A percentile compares a stretch with the other conserved stretches of the same genome.
These are phyloP conservation scores for Sparassis latifolia DNA, from an alignment of 1,284 basidiomycete genomes.

Conservation along the genomic window DNA sequence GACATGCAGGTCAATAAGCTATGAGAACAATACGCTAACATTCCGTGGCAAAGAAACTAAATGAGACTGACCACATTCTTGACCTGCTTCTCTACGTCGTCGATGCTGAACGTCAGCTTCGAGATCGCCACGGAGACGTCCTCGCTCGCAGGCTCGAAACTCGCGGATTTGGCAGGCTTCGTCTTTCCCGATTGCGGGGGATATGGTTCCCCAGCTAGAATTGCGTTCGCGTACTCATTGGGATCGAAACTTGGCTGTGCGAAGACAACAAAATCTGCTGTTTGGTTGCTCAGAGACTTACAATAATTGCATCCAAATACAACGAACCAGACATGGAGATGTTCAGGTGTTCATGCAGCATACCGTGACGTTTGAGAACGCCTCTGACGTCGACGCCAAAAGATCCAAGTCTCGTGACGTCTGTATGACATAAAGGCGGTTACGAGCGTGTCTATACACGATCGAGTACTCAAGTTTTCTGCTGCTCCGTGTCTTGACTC, in stretches of 20 bases:
- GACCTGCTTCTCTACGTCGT: slow-evolving; percentile 85
- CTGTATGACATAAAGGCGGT: neutral
- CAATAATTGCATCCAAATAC: neutral
- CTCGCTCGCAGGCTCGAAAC: slow-evolving; percentile 63
- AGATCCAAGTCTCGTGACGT: neutral
- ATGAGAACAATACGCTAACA: neutral
- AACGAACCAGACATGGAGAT: slow-evolving; percentile 19
- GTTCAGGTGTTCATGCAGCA: neutral
- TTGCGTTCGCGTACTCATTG: slow-evolving; percentile 83
- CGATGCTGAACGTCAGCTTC: slow-evolving; percentile 77
- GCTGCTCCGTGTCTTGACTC: too few species aligned
- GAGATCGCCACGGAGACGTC: slow-evolving; percentile 84
- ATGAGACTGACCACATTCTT: slow-evolving; percentile 62
- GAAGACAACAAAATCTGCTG: slow-evolving; percentile 63
- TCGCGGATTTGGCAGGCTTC: slow-evolving; percentile 28
- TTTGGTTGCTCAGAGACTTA: slow-evolving; percentile 6
- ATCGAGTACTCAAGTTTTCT: too few species aligned
- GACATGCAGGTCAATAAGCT: neutral
- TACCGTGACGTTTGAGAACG: neutral
- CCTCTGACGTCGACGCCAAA: neutral
- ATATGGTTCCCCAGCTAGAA: slow-evolving; percentile 76
- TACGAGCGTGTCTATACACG: too few species aligned
- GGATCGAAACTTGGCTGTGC: slow-evolving; percentile 69
- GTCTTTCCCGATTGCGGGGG: slow-evolving; percentile 31
- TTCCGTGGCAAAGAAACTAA: neutral